Percentiles rank a stretch among this genome's conserved stretches.
Conservation (phyloP, 768 basidiomycete genomes). For the Agrocybe praecox region DNA sequence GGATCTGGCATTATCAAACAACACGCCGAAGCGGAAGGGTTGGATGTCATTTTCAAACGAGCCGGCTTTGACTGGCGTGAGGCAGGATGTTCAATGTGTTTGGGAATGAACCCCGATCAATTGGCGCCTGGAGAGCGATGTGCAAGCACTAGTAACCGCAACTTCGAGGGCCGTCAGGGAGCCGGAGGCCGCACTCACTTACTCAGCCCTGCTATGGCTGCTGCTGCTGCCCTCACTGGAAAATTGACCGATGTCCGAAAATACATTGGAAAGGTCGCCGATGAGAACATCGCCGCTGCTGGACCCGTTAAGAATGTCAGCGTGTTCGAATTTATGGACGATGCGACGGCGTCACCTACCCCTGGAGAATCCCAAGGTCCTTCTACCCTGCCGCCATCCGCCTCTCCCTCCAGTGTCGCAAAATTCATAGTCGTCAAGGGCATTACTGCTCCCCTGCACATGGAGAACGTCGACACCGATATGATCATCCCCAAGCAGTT, state of each 20-base stretch:
- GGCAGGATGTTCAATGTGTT: slow-evolving; percentile 94
- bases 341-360: slow-evolving; percentile 60
- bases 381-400: slow-evolving; percentile 39
- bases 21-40: slow-evolving; percentile 88
- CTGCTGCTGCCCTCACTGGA: slow-evolving; percentile 86
- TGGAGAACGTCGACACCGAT: slow-evolving; percentile 89
- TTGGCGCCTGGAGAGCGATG: slow-evolving; percentile 82
- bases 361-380: slow-evolving; percentile 33
- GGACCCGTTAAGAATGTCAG: slow-evolving; percentile 70
- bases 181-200: slow-evolving; percentile 89
- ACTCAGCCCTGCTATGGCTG: slow-evolving; percentile 90
- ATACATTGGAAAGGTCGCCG: slow-evolving; percentile 52
- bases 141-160: slow-evolving; percentile 91
- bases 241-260: slow-evolving; percentile 85
- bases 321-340: slow-evolving; percentile 77
- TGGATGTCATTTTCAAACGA: slow-evolving; percentile 84
- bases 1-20: slow-evolving; percentile 90
- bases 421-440: slow-evolving; percentile 77
- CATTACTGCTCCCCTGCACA: slow-evolving; percentile 77
- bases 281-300: slow-evolving; percentile 44
- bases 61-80: slow-evolving; percentile 96
- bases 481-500: slow-evolving; percentile 96
- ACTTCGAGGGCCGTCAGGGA: slow-evolving; percentile 90
- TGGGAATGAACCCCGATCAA: slow-evolving; percentile 96
- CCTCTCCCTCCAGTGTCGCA: slow-evolving; percentile 49